These are phyloP conservation scores for Nigrospora osmanthi DNA, from an alignment of 2,329 filamentous ascomycete species.

Conservation along the genomic window DNA sequence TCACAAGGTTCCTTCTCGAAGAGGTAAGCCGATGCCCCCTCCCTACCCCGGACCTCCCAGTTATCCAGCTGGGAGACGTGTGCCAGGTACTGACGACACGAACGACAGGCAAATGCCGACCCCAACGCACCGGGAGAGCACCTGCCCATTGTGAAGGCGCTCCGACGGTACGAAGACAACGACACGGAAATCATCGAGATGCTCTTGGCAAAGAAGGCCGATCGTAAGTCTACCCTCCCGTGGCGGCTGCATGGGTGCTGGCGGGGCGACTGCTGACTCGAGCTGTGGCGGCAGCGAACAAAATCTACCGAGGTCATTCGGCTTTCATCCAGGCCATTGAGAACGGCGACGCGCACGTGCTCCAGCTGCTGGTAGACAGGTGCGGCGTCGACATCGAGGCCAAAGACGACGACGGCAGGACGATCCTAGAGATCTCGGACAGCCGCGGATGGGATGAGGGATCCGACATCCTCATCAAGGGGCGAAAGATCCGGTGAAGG, in stretches of 20 bases:
- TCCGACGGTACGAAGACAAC: slow-evolving; percentile 47
- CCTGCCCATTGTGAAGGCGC: slow-evolving; percentile 61
- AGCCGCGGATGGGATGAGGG: slow-evolving; percentile 53
- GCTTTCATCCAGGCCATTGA: slow-evolving; percentile 58
- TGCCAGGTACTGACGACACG: too few relatives aligned
- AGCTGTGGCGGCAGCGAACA: slow-evolving; percentile 35
- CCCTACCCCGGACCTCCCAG: neutral
- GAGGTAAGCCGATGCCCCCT: neutral
- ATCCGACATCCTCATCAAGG: slow-evolving; percentile 32
- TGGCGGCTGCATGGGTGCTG: too few relatives aligned
- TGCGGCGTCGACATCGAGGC: slow-evolving; percentile 42
- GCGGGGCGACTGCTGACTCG: too few relatives aligned
- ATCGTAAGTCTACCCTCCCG: slow-evolving; percentile 24
- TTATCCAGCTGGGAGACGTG: slow-evolving; percentile 27
- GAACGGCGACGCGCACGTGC: slow-evolving; percentile 48
- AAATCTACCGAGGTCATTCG: slow-evolving; percentile 59
- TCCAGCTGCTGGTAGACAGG: slow-evolving; percentile 42
- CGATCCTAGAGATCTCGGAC: slow-evolving; percentile 49
- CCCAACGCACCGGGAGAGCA: slow-evolving; percentile 63
- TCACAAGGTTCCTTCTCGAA: slow-evolving; percentile 50
- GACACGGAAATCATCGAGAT: slow-evolving; percentile 55
- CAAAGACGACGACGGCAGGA: slow-evolving; percentile 44
- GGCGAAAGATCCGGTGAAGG: slow-evolving; percentile 4
- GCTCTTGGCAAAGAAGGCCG: slow-evolving; percentile 54
- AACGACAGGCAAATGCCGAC: slow-evolving; percentile 45